phyloP scores from a whole-genome alignment of 495 filamentous ascomycete species.

The Penicillium steckii region DNA sequence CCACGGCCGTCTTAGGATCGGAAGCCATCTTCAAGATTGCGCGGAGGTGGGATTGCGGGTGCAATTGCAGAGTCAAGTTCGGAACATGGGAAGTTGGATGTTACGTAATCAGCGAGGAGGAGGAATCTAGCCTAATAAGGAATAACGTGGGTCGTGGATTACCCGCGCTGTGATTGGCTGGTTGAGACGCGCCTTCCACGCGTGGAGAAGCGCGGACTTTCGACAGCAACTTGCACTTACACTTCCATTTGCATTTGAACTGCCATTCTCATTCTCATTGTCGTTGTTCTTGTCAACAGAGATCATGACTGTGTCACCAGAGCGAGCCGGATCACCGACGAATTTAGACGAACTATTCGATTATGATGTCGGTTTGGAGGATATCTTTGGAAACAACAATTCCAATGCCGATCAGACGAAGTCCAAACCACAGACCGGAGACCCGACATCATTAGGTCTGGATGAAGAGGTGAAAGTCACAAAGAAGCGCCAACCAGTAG shows the following conservation, averaged over 20 bases:
- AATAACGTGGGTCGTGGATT: constrained; percentile 13
- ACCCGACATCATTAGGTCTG: constrained; percentile 57
- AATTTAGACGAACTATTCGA: constrained; percentile 65
- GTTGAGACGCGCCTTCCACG: background rate
- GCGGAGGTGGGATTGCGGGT: constrained; percentile 14
- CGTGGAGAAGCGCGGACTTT: background rate
- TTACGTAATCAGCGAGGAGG: constrained; percentile 12
- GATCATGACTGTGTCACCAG: constrained; percentile 5
- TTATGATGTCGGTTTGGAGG: constrained; percentile 61
- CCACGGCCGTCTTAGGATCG: constrained; percentile 54
- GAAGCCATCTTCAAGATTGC: constrained; percentile 53
- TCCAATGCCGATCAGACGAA: constrained; percentile 22
- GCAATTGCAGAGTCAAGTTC: constrained; percentile 26
- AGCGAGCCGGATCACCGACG: background rate
- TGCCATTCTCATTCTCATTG: too few relatives aligned
- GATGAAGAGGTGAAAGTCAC: constrained; percentile 83
- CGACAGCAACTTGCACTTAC: background rate
- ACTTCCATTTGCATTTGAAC: too few relatives aligned
- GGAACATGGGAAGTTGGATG: constrained; percentile 28
- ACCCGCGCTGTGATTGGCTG: background rate
- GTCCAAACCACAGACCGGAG: constrained; percentile 31
- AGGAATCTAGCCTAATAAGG: constrained; percentile 19
- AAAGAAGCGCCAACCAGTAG: constrained; percentile 69
- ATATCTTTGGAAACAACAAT: constrained; percentile 42
- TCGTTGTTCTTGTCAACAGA: background rate